Base-by-base conservation (phyloP, 2,329 filamentous ascomycete genomes). In the Niveomyces coronatus region DNA sequence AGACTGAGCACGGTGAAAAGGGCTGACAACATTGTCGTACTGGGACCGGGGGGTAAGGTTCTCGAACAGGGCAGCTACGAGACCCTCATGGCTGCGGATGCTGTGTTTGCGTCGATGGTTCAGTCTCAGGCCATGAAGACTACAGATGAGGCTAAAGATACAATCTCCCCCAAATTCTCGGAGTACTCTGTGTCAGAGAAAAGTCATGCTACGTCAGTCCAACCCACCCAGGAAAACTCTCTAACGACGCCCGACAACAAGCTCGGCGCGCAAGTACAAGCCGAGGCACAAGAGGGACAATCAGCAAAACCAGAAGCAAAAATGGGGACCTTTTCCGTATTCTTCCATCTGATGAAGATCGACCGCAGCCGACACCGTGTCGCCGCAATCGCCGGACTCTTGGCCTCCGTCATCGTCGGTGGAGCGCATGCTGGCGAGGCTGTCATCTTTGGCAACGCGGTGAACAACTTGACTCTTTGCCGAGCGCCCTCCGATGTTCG, bases 1-100 rank as follows among this genome's bases (percentile, higher is more conserved):
- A 61, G 75, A 1, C 58, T 80, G 3, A 70, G 70, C 0, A 79
- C 74, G 0, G 70, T 79, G 39, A 71, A 68, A 46, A 66, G 72
- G 37, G 79, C 79, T 0, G 72, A 83, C 44, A 70, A 74, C 38
- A 83, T 84, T 33, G 61, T 83, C 4, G 78, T 84, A 3, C 60
- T 84, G 46, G 32, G 32, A 15, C 63, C 72, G 4, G 63, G 71
- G 30, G 79, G 80, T 0, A 55, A 60, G 22, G 65, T 78, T 2
- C 62, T 78, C 3, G 79, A 84, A 52, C 59, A 76, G 48, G 79
- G 79, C 0, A 73, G 65, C 0, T 79, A 84, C 39, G 58, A 70
- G 2, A 65, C 72, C 16, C 63, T 84, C 0, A 59, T 83, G 27
- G 53, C 54, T 13, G 56, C 58, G 14, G 65, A 17, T 61, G 72